Base-by-base conservation (phyloP, 306 rosid species). In the Trifolium dubium region DNA sequence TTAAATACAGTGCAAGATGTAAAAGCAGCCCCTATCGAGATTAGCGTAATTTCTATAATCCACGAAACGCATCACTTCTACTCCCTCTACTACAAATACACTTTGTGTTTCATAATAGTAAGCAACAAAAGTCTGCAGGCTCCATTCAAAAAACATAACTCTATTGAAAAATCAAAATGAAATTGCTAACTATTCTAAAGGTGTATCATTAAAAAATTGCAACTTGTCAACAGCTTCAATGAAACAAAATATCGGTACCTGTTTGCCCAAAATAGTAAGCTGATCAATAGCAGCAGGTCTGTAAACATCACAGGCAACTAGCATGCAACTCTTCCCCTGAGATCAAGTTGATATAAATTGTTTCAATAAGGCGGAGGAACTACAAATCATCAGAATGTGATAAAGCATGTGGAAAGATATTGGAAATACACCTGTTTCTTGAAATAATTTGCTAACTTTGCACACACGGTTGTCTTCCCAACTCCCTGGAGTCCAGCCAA, bases 261-360 rank as follows among this genome's bases (percentile, higher is more conserved):
- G 95, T 81, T 89, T 81, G 13, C 99, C 99, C 83, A 94, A 82
- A 82, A 94, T 94, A 75, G 83, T 85, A 67, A 94, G 97, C 78
- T 94, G 99, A 69, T 94, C 99, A 69, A 94, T 94, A 75, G 99
- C 97, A 80, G 99, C 99, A 53, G 99, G 99, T 78, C 99, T 89
- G 82, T 94, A 94, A 65, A 94, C 90, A 88, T 94, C 99, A 77
- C 96, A 96, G 17, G 99, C 96, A 10, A 94, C 89, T 68, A 94
- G 89, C 97, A 91, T 92, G 81, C 97, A 92, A 86, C 87, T 92
- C 86, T 92, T 94, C 64, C 97, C 99, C 99, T 94, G 85, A 61
- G 71, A 63, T 74, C 13, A 80, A 56, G 35, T 70, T 72, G 69
- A 64, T 34, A 78, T 6, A 44, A 76, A 47, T 41, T 3, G 23